Percentiles rank a stretch among this genome's conserved stretches.
Conservation (phyloP, 225 moss, liverwort and hornwort species). For the Neckera pumila region DNA sequence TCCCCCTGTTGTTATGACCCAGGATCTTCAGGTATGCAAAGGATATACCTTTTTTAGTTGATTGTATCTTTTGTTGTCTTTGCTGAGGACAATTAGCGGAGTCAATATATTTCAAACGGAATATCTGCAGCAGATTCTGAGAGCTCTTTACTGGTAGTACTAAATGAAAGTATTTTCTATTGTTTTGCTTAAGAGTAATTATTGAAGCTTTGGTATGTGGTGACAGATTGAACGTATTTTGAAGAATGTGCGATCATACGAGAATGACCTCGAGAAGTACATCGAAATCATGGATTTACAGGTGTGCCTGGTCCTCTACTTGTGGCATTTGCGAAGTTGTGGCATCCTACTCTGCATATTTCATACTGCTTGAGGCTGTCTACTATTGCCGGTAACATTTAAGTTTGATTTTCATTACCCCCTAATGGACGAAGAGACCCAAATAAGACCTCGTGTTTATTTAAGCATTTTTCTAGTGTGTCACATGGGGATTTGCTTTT, state of each 20-base stretch:
- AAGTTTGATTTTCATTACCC: background rate
- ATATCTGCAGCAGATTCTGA: background rate
- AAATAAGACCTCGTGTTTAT: no score
- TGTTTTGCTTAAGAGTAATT: background rate
- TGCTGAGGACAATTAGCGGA: background rate
- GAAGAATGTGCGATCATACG: slow-evolving; percentile 60
- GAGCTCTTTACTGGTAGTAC: background rate
- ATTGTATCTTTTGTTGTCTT: background rate
- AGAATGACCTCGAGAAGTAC: slow-evolving; percentile 64
- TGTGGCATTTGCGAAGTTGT: background rate
- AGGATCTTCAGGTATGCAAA: slow-evolving; percentile 51
- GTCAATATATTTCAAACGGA: background rate
- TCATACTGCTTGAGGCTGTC: background rate
- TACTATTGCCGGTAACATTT: no score
- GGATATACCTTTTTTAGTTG: background rate
- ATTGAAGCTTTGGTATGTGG: background rate
- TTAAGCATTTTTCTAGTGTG: background rate
- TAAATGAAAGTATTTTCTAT: background rate
- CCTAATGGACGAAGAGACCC: background rate
- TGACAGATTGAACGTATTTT: slow-evolving; percentile 62
- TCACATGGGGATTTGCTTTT: background rate
- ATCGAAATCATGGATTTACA: slow-evolving; percentile 71
- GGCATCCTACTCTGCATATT: background rate
- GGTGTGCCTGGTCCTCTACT: slow-evolving; percentile 9
- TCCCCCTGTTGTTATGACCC: slow-evolving; percentile 56